A percentile compares a stretch with the other conserved stretches of the same genome.
Conservation (phyloP, 2,329 filamentous ascomycete species). For the Pyricularia sp. region DNA sequence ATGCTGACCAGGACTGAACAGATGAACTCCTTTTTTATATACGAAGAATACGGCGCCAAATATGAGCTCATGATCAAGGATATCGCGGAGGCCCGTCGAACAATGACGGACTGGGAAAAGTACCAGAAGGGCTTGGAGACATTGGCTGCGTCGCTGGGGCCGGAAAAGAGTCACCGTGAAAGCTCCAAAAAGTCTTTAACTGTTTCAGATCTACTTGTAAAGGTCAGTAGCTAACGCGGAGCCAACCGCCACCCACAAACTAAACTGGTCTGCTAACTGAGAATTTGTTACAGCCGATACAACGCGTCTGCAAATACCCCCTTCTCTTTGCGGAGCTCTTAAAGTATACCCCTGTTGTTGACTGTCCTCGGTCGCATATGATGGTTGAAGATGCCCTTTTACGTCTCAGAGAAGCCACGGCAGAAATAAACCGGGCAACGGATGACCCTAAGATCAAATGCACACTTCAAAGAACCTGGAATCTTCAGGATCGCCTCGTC, state of each 20-base stretch:
- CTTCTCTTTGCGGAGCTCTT: conserved; percentile 74
- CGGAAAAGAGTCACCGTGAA: conserved; percentile 50
- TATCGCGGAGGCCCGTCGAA: conserved; percentile 53
- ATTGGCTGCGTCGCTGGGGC: conserved; percentile 60
- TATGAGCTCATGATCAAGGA: conserved; percentile 79
- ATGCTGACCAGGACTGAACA: conserved; percentile 23
- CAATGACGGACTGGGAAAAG: conserved; percentile 59
- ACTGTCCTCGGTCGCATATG: conserved; percentile 73
- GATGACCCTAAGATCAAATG: conserved; percentile 58
- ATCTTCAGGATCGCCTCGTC: conserved; percentile 67
- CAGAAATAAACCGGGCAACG: conserved; percentile 73
- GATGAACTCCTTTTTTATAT: conserved; percentile 72
- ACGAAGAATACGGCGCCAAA: conserved; percentile 84
- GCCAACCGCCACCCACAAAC: background rate
- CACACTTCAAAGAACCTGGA: conserved; percentile 68
- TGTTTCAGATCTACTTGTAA: conserved; percentile 77
- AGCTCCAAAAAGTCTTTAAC: conserved; percentile 64
- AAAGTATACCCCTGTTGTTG: conserved; percentile 68
- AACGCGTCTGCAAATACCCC: conserved; percentile 83
- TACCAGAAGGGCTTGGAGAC: conserved; percentile 81
- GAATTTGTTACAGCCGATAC: conserved; percentile 56
- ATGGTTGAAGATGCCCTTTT: conserved; percentile 63
- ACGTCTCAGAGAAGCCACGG: conserved; percentile 59
- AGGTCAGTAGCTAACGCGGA: conserved; percentile 38
- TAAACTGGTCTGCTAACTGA: background rate